Evolutionary conservation across 2,329 filamentous ascomycete genomes (phyloP).

Genomic region (Davidsoniella virescens): DNA sequence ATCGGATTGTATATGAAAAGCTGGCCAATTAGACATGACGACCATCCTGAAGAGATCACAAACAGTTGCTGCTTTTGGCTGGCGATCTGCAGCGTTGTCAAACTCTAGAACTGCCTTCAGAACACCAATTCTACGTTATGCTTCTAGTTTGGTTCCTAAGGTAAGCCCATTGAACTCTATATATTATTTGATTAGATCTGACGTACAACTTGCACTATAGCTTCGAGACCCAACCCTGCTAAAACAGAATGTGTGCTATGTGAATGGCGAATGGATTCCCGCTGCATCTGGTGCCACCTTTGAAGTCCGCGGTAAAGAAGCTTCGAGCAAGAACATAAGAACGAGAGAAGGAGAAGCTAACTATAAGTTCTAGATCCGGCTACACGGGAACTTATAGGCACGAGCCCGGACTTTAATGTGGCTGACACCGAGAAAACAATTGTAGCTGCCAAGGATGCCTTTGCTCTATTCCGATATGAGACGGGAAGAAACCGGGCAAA

Average conservation of each 20-base stretch:
- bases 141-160: conserved; percentile 8
- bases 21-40: no score
- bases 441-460: conserved; percentile 60
- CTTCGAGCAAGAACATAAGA: not conserved
- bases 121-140: not conserved
- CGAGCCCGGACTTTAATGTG: conserved; percentile 66
- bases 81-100: not conserved
- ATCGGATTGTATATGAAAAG: no score
- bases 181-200: not conserved
- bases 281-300: conserved; percentile 84
- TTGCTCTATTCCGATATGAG: conserved; percentile 51
- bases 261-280: conserved; percentile 84
- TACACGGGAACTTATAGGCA: conserved; percentile 65
- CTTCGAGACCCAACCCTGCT: conserved; percentile 68
- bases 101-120: not conserved
- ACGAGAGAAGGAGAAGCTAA: no score
- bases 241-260: conserved; percentile 66
- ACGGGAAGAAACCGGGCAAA: conserved; percentile 61
- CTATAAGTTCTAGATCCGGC: conserved; percentile 48
- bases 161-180: conserved; percentile 12
- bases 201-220: conserved; percentile 23
- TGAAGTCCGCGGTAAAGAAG: conserved; percentile 50
- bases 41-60: no score
- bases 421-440: conserved; percentile 71
- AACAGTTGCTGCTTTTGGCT: not conserved